Percentiles rank a stretch among this genome's conserved stretches.
Conservation (phyloP, 495 filamentous ascomycete species). For the Aspergillus diversus region DNA sequence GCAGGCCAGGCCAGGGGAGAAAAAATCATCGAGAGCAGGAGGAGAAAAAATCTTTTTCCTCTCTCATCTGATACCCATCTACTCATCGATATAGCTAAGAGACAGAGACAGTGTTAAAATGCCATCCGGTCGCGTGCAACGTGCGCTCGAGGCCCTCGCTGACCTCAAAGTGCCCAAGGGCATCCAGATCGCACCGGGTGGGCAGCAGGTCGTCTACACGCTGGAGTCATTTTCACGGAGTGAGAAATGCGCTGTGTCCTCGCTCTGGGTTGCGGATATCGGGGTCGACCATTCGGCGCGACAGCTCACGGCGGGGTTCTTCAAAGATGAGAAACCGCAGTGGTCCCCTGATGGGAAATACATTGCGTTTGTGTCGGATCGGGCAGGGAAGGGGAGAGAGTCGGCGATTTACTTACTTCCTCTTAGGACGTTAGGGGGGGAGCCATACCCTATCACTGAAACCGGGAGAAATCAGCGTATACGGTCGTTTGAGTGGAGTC, state of each 20-base stretch:
- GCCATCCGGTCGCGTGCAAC: not conserved
- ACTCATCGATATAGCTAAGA: not conserved
- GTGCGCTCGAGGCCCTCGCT: constrained; percentile 16
- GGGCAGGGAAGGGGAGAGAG: constrained; percentile 18
- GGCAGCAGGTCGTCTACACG: constrained; percentile 24
- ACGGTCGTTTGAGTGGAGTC: constrained; percentile 21
- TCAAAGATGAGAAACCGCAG: constrained; percentile 25
- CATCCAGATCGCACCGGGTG: constrained; percentile 28
- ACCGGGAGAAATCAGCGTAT: constrained; percentile 15
- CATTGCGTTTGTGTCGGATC: constrained; percentile 31
- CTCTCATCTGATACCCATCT: not conserved
- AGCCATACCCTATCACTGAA: constrained; percentile 24
- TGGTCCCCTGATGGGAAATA: constrained; percentile 29
- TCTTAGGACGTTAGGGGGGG: constrained; percentile 21
- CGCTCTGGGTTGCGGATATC: constrained; percentile 29
- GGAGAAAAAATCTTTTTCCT: not conserved
- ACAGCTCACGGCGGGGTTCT: constrained; percentile 31
- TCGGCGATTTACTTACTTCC: constrained; percentile 26
- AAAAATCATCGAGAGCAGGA: not conserved
- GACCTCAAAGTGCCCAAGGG: constrained; percentile 29
- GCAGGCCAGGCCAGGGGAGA: not conserved
- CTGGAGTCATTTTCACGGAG: constrained; percentile 25
- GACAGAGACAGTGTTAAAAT: constrained; percentile 1
- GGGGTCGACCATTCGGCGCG: constrained; percentile 23
- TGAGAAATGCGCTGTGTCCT: constrained; percentile 22